Conservation (phyloP, 164 flowering plant genomes). For the Platanus orientalis region DNA sequence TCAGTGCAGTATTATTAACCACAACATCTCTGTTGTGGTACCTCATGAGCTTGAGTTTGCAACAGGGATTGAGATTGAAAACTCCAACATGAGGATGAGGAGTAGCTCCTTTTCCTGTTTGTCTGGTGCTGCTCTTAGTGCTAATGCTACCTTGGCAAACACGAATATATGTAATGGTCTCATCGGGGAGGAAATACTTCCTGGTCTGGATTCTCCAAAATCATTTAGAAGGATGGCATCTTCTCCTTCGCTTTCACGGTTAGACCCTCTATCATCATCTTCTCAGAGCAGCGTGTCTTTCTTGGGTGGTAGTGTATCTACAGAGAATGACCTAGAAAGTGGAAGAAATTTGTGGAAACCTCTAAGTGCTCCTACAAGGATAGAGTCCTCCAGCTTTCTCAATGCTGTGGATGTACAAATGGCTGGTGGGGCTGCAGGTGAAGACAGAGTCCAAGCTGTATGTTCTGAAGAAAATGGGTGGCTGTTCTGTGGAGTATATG, state of each 20-base stretch:
- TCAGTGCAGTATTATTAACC: slow-evolving; percentile 16
- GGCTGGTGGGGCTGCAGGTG: slow-evolving; percentile 35
- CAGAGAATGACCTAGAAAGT: slow-evolving; percentile 16
- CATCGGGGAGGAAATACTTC: slow-evolving; percentile 30
- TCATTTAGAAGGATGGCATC: slow-evolving; percentile 21
- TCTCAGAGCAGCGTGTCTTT: slow-evolving; percentile 21
- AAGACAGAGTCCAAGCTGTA: slow-evolving; percentile 13
- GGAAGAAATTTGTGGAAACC: slow-evolving; percentile 15
- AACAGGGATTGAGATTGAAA: slow-evolving; percentile 9
- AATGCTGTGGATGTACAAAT: slow-evolving; percentile 25
- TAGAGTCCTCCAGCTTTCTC: slow-evolving; percentile 25
- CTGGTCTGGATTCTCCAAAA: slow-evolving; percentile 15
- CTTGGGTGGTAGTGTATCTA: slow-evolving; percentile 18
- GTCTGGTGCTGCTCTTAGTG: slow-evolving; percentile 23
- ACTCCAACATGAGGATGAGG: slow-evolving; percentile 11
- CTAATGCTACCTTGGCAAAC: slow-evolving; percentile 29
- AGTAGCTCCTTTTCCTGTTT: slow-evolving; percentile 29
- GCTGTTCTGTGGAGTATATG: slow-evolving; percentile 27
- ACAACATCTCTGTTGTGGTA: slow-evolving; percentile 4
- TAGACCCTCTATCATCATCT: slow-evolving; percentile 20
- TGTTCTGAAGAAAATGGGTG: slow-evolving; percentile 29
- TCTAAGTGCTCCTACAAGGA: slow-evolving; percentile 26
- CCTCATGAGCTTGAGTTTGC: slow-evolving; percentile 13
- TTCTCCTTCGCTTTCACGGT: slow-evolving; percentile 29
- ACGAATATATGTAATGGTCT: slow-evolving; percentile 30